Conservation (phyloP, 2,329 filamentous ascomycete genomes). For the Colletotrichum euphorbiae region DNA sequence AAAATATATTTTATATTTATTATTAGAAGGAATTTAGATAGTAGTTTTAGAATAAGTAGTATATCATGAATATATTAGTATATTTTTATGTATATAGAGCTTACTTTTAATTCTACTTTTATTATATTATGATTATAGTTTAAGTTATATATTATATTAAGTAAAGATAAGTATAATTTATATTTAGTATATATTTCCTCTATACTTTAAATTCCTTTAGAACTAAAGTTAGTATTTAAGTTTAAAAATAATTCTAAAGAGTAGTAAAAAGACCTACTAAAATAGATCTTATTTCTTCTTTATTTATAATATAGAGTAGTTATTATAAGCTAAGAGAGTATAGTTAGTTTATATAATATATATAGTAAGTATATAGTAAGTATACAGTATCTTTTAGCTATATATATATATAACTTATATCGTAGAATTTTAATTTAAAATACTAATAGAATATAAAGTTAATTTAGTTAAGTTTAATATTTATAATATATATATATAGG, state of each 20-base stretch:
- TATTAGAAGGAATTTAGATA: too few relatives aligned
- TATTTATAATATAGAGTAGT: background rate
- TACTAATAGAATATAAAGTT: background rate
- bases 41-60: too few relatives aligned
- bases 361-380: background rate
- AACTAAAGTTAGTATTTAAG: background rate
- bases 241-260: background rate
- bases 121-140: too few relatives aligned
- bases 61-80: too few relatives aligned
- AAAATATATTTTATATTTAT: too few relatives aligned
- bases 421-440: background rate
- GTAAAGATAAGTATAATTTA: background rate
- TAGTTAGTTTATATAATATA: background rate
- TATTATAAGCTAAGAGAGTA: background rate
- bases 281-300: background rate
- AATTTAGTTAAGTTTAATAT: background rate
- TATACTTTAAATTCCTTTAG: background rate
- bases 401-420: constrained; percentile 1
- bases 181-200: background rate
- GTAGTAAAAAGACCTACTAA: background rate
- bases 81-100: too few relatives aligned
- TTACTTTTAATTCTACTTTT: too few relatives aligned
- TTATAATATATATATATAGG: background rate
- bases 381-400: background rate
- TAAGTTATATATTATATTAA: too few relatives aligned